Evolutionary conservation across 495 filamentous ascomycete species (phyloP).

Genomic region (Annulohypoxylon moriforme): DNA sequence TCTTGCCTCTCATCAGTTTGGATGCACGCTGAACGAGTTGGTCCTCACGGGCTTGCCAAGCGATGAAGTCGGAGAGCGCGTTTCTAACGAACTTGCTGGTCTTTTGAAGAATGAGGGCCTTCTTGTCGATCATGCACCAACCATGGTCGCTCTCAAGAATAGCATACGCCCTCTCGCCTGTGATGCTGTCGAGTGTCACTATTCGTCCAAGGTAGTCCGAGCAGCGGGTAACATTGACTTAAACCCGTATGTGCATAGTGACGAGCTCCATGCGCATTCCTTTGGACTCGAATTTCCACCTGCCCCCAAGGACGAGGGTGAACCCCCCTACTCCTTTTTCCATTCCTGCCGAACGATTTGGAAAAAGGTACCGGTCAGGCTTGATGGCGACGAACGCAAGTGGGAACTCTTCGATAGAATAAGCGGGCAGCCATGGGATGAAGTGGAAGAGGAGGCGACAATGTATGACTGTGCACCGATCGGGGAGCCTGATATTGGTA

Average conservation of each 20-base stretch:
- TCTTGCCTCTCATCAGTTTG: conserved; percentile 55
- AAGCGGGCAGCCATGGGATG: conserved; percentile 48
- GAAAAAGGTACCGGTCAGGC: conserved; percentile 54
- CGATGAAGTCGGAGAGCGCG: conserved; percentile 49
- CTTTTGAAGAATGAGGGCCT: conserved; percentile 61
- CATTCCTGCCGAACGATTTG: conserved; percentile 55
- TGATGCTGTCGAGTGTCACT: conserved; percentile 25
- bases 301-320: conserved; percentile 54
- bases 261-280: conserved; percentile 34
- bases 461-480: conserved; percentile 40
- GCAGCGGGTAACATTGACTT: conserved; percentile 42
- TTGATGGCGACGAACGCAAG: conserved; percentile 48
- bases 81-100: conserved; percentile 50
- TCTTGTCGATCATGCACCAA: conserved; percentile 49
- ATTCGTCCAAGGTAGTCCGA: conserved; percentile 49
- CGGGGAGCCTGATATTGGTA: conserved; percentile 46
- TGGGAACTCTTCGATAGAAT: conserved; percentile 59
- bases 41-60: conserved; percentile 55
- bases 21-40: conserved; percentile 58
- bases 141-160: conserved; percentile 49
- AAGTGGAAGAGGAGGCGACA: conserved; percentile 45
- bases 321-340: conserved; percentile 52
- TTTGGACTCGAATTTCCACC: conserved; percentile 43
- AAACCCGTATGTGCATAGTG: conserved; percentile 27
- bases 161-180: conserved; percentile 45